These are phyloP conservation scores for Yamadazyma kanchanaburiensis DNA, from an alignment of 1,139 yeast species.

Conservation along the genomic window DNA sequence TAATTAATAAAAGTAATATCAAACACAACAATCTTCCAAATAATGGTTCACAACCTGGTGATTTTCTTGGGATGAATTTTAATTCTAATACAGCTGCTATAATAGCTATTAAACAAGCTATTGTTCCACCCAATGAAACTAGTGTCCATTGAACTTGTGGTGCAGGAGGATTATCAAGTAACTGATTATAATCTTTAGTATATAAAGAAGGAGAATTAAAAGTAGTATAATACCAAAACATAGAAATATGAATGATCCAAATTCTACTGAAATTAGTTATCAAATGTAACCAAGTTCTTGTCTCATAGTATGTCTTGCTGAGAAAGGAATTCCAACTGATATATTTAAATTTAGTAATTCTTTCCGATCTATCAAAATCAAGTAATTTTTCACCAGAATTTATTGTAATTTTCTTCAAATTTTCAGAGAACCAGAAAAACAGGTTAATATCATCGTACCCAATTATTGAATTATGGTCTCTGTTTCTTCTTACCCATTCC, in stretches of 20 bases:
- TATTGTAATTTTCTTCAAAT: constrained; percentile 48
- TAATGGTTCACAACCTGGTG: constrained; percentile 63
- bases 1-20: constrained; percentile 40
- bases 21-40: constrained; percentile 42
- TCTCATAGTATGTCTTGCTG: constrained; percentile 70
- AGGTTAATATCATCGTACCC: constrained; percentile 90
- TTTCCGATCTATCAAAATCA: constrained; percentile 36
- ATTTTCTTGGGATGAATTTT: constrained; percentile 62
- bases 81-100: constrained; percentile 62
- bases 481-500: constrained; percentile 44
- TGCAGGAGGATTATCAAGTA: constrained; percentile 62
- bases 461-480: constrained; percentile 67
- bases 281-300: constrained; percentile 75
- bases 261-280: constrained; percentile 75
- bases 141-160: constrained; percentile 58
- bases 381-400: constrained; percentile 41
- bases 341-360: constrained; percentile 47
- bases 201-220: constrained; percentile 77
- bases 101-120: constrained; percentile 64
- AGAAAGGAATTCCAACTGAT: constrained; percentile 65
- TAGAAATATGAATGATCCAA: constrained; percentile 76
- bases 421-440: constrained; percentile 74
- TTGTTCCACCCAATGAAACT: constrained; percentile 68
- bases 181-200: constrained; percentile 57
- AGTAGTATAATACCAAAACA: constrained; percentile 80